A percentile compares a stretch with the other conserved stretches of the same genome.
These are phyloP conservation scores for Pythium coloratum DNA, from an alignment of 352 stramenopile species.

Conservation along the genomic window DNA sequence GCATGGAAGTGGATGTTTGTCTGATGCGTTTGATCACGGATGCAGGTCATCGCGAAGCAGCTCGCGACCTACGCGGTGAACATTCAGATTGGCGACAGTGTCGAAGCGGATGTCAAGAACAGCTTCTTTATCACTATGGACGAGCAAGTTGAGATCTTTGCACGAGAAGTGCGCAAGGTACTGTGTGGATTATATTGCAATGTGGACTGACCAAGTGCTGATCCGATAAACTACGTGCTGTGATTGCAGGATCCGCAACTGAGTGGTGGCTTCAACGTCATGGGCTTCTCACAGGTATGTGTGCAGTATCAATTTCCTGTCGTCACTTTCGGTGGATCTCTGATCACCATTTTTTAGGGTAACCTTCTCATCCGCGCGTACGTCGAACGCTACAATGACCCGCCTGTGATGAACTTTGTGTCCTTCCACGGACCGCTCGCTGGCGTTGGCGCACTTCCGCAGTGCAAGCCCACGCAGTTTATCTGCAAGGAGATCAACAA, in stretches of 20 bases:
- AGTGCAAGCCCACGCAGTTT: constrained; percentile 83
- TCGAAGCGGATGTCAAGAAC: constrained; percentile 89
- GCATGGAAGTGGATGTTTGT: not conserved
- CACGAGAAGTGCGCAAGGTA: constrained; percentile 71
- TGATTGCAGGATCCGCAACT: constrained; percentile 73
- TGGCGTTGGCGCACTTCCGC: constrained; percentile 86
- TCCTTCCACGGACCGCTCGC: constrained; percentile 92
- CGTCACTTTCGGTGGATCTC: not conserved
- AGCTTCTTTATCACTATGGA: constrained; percentile 94
- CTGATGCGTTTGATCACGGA: not conserved
- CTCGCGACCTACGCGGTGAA: constrained; percentile 86
- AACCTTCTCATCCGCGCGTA: constrained; percentile 95
- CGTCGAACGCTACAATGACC: constrained; percentile 92
- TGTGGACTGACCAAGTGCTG: not conserved
- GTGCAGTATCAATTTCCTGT: not conserved
- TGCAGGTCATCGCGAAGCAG: constrained; percentile 65
- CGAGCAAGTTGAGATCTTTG: constrained; percentile 89
- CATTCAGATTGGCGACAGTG: constrained; percentile 85
- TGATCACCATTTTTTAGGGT: constrained; percentile 35
- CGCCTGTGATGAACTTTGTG: constrained; percentile 89
- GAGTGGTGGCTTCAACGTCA: constrained; percentile 89
- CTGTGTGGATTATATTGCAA: not conserved
- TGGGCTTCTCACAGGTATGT: constrained; percentile 90
- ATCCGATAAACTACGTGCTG: not conserved
- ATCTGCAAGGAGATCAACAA: constrained; percentile 86